Evolutionary conservation across 2,329 filamentous ascomycete species (phyloP), one percentile per base, ranked within the genome.

Genomic region (Trichoderma sp.): DNA sequence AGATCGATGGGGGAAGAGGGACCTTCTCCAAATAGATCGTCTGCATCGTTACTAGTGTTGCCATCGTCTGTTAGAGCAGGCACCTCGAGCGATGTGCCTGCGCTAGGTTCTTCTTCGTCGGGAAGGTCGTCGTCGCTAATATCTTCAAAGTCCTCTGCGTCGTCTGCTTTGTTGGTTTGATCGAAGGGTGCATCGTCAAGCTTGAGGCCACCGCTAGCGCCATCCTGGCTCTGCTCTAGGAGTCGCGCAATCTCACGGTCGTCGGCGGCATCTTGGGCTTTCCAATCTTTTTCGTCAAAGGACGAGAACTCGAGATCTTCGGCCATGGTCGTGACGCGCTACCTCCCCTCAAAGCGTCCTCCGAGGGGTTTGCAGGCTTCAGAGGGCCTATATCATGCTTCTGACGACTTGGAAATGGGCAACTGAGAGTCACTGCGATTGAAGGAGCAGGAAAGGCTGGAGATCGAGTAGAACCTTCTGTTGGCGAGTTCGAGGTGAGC

Each of bases 111-210:
- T 71, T 94, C 92, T 70, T 95, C 92, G 7, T 95, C 92, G 12
- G 93, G 91, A 8, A 97, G 84, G 70, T 97, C 94, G 76, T 96
- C 93, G 76, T 98, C 94, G 71, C 91, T 91, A 70, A 98, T 94
- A 75, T 97, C 92, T 76, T 92, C 93, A 73, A 85, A 99, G 76
- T 99, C 95, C 70, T 95, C 82, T 48, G 95, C 95, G 80, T 98
- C 92, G 69, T 93, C 93, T 65, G 93, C 94, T 79, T 99, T 99
- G 77, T 93, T 91, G 7, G 84, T 83, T 71, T 88, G 84, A 71
- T 89, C 88, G 70, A 90, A 86, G 27, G 83, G 78, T 13, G 74
- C 77, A 56, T 79, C 78, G 69, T 84, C 79, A 68, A 87, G 75
- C 60, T 81, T 79, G 5, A 82, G 74, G 9, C 78, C 78, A 13